These are phyloP conservation scores for Nitzschia sp. DNA, from an alignment of 108 stramenopile genomes.

Conservation along the genomic window DNA sequence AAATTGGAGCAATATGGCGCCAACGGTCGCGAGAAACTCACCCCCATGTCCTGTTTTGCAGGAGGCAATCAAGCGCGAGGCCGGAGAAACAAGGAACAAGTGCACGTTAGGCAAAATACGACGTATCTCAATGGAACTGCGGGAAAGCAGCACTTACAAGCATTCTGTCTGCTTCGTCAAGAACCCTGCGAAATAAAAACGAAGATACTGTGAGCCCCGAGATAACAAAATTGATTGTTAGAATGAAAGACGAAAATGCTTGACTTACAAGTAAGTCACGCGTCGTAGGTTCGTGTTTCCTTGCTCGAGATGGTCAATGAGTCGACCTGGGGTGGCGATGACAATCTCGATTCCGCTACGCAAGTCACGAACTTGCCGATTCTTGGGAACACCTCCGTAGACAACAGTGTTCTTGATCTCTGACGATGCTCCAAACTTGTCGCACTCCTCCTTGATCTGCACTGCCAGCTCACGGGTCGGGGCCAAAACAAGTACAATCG, in stretches of 20 bases:
- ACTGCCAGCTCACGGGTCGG: constrained; percentile 99
- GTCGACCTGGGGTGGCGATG: constrained; percentile 97
- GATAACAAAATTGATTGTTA: no score
- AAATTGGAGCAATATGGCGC: no score
- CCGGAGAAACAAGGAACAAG: no score
- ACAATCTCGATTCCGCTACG: constrained; percentile 94
- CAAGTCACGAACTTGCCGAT: constrained; percentile 74
- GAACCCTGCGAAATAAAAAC: no score
- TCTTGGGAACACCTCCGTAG: constrained; percentile 98
- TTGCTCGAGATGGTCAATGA: constrained; percentile 97
- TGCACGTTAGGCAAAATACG: no score
- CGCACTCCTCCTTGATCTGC: constrained; percentile 99
- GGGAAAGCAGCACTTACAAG: no score
- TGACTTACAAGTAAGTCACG: constrained; percentile 98
- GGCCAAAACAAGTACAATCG: constrained; percentile 95
- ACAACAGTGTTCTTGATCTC: constrained; percentile 98
- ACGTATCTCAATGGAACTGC: no score
- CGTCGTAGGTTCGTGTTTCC: constrained; percentile 95
- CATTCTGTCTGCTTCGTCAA: constrained; percentile 96
- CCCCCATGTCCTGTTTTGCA: no score
- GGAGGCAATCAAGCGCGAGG: no score
- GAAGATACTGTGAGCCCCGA: no score
- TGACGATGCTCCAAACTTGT: constrained; percentile 94
- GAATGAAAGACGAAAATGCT: no score
- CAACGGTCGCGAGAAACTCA: no score